Evolutionary conservation across 176 grass and related monocot species (phyloP).

Genomic region (Tuctoria greenei): DNA sequence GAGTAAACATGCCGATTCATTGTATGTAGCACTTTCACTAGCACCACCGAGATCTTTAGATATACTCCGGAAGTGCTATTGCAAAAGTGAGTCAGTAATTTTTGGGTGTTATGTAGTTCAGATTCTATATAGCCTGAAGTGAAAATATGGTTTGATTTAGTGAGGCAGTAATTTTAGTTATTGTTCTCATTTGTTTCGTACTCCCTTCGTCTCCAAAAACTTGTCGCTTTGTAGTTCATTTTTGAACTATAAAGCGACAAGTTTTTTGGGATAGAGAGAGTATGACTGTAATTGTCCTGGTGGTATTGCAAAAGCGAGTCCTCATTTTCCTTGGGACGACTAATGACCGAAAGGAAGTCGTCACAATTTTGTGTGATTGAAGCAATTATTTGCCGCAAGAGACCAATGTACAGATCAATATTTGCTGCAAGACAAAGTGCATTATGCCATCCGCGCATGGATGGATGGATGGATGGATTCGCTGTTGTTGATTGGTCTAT

Average conservation of each 20-base stretch:
- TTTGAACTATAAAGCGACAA: too few relatives aligned
- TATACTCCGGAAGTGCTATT: too few relatives aligned
- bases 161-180: not conserved
- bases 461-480: not conserved
- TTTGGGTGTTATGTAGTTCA: not conserved
- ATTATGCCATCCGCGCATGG: not conserved
- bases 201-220: too few relatives aligned
- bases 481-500: not conserved
- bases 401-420: conserved; percentile 1
- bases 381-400: not conserved
- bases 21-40: not conserved
- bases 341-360: not conserved
- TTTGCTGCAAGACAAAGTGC: conserved; percentile 13
- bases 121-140: not conserved
- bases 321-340: not conserved
- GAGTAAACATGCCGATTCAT: conserved; percentile 12
- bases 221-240: too few relatives aligned
- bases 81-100: too few relatives aligned
- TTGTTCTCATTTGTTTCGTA: not conserved
- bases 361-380: not conserved
- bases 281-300: not conserved
- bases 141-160: conserved; percentile 7
- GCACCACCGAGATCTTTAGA: not conserved
- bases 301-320: not conserved
- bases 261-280: too few relatives aligned